Evolutionary conservation across 768 basidiomycete species (phyloP).

Genomic region (Pleurotus tuoliensis): DNA sequence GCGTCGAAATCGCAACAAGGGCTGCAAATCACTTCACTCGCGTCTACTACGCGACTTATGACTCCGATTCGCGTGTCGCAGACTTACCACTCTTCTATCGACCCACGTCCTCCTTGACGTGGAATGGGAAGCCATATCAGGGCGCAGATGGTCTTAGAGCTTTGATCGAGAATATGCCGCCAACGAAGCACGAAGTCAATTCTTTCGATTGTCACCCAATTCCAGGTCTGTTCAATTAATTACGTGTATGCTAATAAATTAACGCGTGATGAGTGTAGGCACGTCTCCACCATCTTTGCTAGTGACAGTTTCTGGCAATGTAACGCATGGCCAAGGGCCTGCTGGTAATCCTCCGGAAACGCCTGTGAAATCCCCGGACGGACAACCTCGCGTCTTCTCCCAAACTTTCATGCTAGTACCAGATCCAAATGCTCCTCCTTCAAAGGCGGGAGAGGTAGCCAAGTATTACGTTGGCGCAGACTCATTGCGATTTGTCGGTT

Average conservation of each 20-base stretch:
- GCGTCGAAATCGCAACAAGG: slow-evolving; percentile 81
- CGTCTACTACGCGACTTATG: slow-evolving; percentile 79
- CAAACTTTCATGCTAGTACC: slow-evolving; percentile 86
- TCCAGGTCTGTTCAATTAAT: slow-evolving; percentile 49
- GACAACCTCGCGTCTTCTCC: slow-evolving; percentile 80
- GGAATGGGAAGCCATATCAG: slow-evolving; percentile 82
- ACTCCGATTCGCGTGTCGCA: slow-evolving; percentile 70
- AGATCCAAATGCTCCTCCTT: slow-evolving; percentile 60
- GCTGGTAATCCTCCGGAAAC: slow-evolving; percentile 53
- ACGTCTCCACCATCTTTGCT: slow-evolving; percentile 76
- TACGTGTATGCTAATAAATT: too few relatives aligned
- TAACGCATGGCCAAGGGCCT: slow-evolving; percentile 63
- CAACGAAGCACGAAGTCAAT: slow-evolving; percentile 80
- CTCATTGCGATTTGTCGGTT: slow-evolving; percentile 80
- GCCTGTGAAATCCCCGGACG: slow-evolving; percentile 56
- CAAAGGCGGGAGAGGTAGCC: slow-evolving; percentile 67
- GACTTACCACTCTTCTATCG: slow-evolving; percentile 84
- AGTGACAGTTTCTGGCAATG: slow-evolving; percentile 76
- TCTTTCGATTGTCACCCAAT: slow-evolving; percentile 91
- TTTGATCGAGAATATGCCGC: slow-evolving; percentile 69
- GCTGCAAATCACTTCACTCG: slow-evolving; percentile 83
- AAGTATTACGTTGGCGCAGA: slow-evolving; percentile 83
- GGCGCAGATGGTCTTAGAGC: slow-evolving; percentile 66
- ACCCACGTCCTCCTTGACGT: slow-evolving; percentile 67
- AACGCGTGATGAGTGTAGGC: slow-evolving; percentile 36